Conservation (phyloP, 495 filamentous ascomycete genomes). For the Hypoxylon subgilvum region DNA sequence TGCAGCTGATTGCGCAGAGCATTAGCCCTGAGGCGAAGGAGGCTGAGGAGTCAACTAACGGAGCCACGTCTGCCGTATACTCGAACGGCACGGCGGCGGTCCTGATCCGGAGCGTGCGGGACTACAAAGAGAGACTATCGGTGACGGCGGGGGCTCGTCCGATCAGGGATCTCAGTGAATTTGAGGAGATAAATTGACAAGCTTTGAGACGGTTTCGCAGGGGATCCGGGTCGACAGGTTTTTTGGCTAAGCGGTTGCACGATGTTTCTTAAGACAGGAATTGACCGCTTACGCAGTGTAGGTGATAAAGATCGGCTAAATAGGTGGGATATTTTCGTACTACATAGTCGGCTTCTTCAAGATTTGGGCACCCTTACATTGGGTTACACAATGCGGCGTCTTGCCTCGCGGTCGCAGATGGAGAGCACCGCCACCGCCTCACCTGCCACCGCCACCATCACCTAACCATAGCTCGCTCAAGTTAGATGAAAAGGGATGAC, state of each 20-base stretch:
- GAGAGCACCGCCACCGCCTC: too few relatives aligned
- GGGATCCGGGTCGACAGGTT: neutral
- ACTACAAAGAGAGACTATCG: constrained; percentile 74
- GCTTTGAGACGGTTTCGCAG: constrained; percentile 52
- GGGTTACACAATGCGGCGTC: too few relatives aligned
- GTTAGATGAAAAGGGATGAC: neutral
- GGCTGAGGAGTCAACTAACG: constrained; percentile 49
- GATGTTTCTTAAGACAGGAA: neutral
- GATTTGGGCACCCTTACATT: too few relatives aligned
- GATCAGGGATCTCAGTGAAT: constrained; percentile 75
- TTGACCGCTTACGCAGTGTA: too few relatives aligned
- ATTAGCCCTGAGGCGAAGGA: constrained; percentile 49
- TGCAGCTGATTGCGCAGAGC: constrained; percentile 81
- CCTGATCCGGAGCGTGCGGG: constrained; percentile 73
- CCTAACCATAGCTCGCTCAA: neutral
- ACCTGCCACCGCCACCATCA: neutral
- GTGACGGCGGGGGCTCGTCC: constrained; percentile 73
- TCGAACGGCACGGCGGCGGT: constrained; percentile 53
- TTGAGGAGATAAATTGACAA: constrained; percentile 81
- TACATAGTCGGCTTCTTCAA: too few relatives aligned
- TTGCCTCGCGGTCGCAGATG: too few relatives aligned
- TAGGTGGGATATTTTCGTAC: too few relatives aligned
- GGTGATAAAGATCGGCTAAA: too few relatives aligned
- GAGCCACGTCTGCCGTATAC: constrained; percentile 31
- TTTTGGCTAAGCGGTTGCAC: too few relatives aligned